Evolutionary conservation across 108 stramenopile species (phyloP), one percentile per base, ranked within the genome.

Genomic region (Skeletonema marinoi): DNA sequence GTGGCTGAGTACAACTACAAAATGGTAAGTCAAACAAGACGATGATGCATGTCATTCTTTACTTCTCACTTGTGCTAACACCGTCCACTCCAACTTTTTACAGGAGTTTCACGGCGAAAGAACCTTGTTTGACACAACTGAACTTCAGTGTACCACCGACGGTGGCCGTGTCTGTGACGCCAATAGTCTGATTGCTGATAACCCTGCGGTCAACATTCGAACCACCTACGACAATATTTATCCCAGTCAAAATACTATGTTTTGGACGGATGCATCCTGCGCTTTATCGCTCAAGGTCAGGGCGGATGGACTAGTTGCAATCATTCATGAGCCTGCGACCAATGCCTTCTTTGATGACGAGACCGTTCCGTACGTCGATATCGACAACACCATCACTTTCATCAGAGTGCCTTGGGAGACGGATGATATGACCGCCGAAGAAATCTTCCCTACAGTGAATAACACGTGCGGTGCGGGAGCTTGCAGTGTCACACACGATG

Each of bases 41-140:
- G 44, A 4, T 41, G 44, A 12, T 42, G 41, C 41, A 42, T 3
- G 16, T 46, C 16, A 46, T 46, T n/a, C 3, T 46, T n/a, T 46
- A 46, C 16, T 46, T 1, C 3, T 46, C 44, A n/a, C 16, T 46
- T 46, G 41, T 46, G 2, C 44, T 46, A n/a, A 46, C 44, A n/a
- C 44, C 39, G 2, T 56, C 17, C 25, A 10, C 25, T 25, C 54
- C 25, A 6, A 9, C n/a, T 16, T 46, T n/a, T 46, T n/a, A 16
- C 44, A 46, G 44, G 44, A 78, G 68, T 85, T 78, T 65, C 77
- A 82, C 16, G 81, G 77, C 2, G 85, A 85, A 74, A 36, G 77
- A 35, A 66, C 78, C 1, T 38, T 73, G 3, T 64, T 42, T 29
- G 17, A 19, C 1, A 81, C 85, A 1, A 74, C 62, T 14, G 61